Evolutionary conservation across 2,329 filamentous ascomycete species (phyloP).

Genomic region (Microascus cirrosus): DNA sequence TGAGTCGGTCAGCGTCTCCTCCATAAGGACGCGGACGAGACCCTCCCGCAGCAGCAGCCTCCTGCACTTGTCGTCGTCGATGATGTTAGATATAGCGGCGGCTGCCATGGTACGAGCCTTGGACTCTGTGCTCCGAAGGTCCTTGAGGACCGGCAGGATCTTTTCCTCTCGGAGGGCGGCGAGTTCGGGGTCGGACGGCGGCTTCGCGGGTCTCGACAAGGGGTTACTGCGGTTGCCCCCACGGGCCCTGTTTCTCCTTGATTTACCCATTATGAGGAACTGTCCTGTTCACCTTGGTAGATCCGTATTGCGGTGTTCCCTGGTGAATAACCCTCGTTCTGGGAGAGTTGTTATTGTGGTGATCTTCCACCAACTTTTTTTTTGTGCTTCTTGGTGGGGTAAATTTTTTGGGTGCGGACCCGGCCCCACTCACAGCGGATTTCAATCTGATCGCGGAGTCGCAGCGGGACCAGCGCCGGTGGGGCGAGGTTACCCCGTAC

Average conservation of each 20-base stretch:
- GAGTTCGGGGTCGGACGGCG: conserved; percentile 51
- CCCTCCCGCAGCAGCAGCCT: conserved; percentile 57
- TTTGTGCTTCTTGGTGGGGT: background rate
- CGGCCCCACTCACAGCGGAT: background rate
- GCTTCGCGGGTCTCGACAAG: conserved; percentile 46
- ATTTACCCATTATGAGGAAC: conserved; percentile 41
- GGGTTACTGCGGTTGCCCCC: conserved; percentile 39
- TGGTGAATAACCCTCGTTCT: background rate
- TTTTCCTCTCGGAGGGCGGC: conserved; percentile 50
- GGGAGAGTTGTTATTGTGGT: background rate
- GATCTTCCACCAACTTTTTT: background rate
- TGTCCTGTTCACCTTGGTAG: background rate
- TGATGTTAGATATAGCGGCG: conserved; percentile 47
- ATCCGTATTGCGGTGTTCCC: background rate
- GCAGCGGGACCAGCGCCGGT: background rate
- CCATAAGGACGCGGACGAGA: conserved; percentile 51
- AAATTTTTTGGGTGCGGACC: background rate
- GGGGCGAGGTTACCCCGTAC: background rate
- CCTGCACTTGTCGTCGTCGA: conserved; percentile 49
- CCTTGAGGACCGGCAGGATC: conserved; percentile 51
- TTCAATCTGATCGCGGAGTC: background rate
- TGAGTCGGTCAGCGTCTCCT: conserved; percentile 52
- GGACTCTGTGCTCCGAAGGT: conserved; percentile 47
- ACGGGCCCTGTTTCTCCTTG: conserved; percentile 40
- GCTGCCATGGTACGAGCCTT: conserved; percentile 50